phyloP scores from a whole-genome alignment of 768 basidiomycete species.

The Hygrophorus pudorinus region DNA sequence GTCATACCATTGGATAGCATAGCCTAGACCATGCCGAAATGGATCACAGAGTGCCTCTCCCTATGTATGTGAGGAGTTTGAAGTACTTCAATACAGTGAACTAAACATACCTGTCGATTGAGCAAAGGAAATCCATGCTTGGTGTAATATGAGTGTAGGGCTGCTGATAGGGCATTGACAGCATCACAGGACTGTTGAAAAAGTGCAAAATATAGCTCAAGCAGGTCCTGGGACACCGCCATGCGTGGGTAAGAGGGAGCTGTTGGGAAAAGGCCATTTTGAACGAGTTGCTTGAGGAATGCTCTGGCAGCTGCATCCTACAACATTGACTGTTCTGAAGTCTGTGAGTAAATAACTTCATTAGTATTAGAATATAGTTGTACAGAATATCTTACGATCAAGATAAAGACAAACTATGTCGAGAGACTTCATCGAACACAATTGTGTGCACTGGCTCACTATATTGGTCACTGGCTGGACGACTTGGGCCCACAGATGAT shows the following conservation, averaged over 20 bases:
- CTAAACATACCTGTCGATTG: too few relatives aligned
- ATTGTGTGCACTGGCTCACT: not conserved
- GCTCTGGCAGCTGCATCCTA: slow-evolving; percentile 7
- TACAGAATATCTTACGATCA: slow-evolving; percentile 3
- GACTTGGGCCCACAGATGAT: not conserved
- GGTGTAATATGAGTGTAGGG: slow-evolving; percentile 9
- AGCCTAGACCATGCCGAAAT: slow-evolving; percentile 13
- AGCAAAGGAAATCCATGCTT: slow-evolving; percentile 5
- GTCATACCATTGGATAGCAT: slow-evolving; percentile 18
- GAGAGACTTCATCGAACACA: not conserved
- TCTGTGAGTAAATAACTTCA: slow-evolving; percentile 2
- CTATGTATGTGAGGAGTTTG: too few relatives aligned
- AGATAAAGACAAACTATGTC: slow-evolving; percentile 3
- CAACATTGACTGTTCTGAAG: slow-evolving; percentile 4
- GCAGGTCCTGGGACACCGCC: slow-evolving; percentile 10
- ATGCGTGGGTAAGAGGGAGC: slow-evolving; percentile 10
- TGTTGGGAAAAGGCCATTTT: slow-evolving; percentile 11
- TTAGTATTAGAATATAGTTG: not conserved
- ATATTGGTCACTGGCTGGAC: not conserved
- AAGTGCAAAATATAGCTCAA: slow-evolving; percentile 12
- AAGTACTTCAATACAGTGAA: too few relatives aligned
- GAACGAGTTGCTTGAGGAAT: slow-evolving; percentile 6
- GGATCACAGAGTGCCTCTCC: slow-evolving; percentile 13
- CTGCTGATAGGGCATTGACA: slow-evolving; percentile 10
- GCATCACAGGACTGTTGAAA: slow-evolving; percentile 15